Base-by-base conservation (phyloP, 116 monocot species). In the Trichopus zeylanicus region DNA sequence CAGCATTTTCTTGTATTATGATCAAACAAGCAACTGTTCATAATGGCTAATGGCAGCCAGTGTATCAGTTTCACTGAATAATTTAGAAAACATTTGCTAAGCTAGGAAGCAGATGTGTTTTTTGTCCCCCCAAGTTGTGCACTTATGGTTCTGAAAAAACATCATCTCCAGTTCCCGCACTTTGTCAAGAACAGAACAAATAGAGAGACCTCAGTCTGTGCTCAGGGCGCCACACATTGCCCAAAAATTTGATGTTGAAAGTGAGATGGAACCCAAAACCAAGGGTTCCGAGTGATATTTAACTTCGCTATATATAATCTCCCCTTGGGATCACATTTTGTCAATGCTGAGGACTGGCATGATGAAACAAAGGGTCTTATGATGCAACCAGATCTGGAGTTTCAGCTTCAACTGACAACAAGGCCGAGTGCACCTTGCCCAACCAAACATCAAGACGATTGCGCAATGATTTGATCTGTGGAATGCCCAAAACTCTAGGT, bases 331-430 rank as follows among this genome's bases (percentile, higher is more conserved):
- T 7, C 15, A 11, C n/a, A 15, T 13, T 16, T n/a, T 16, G 15
- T 55, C n/a, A 2, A 15, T 27, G 29, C 15, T 10, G 10, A 55
- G 18, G 13, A 55, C 29, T 30, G 16, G 29, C 18, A 18, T 5
- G 55, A 55, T n/a, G 30, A 56, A 29, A 26, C 2, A 16, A 32
- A 13, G 9, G 18, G 15, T 21, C 27, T 34, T 46, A 92, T 1
- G 83, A 73, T 31, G 81, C 80, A 6, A 89, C 66, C 20, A 89
- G 70, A 53, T 89, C 89, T 2, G 86, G 86, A 8, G 93, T 89
- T 65, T 93, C 89, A 1, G 85, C 86, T 67, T 94, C 89, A 4
- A 94, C 83, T 0, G 86, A 89, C 20, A 72, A 23, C 67, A 94
- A 78, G 2, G 94, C 76, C 6, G 94, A 76, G 30, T 73, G 75